Conservation (phyloP, 106 monocot species). For the Agapanthus africanus region DNA sequence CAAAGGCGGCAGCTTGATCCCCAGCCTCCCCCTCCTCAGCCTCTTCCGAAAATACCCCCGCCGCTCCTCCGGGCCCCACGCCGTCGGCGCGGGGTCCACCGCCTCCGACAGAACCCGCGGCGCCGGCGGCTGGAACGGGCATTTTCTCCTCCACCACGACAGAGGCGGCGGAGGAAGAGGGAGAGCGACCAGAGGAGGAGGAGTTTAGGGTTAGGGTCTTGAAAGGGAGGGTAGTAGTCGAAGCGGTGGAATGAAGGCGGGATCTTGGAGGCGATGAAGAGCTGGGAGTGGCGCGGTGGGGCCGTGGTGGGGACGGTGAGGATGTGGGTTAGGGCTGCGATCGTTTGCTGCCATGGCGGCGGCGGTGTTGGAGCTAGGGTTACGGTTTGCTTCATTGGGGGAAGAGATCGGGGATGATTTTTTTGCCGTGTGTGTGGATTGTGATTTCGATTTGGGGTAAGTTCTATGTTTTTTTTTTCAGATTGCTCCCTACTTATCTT, state of each 20-base stretch:
- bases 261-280: constrained; percentile 50
- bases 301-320: constrained; percentile 34
- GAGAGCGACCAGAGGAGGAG: constrained; percentile 30
- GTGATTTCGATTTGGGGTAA: not conserved
- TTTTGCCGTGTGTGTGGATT: not conserved
- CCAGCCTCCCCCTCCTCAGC: constrained; percentile 32
- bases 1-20: constrained; percentile 21
- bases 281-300: constrained; percentile 73
- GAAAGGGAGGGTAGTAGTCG: constrained; percentile 53
- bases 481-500: too few species aligned
- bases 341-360: not conserved
- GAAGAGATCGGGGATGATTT: not conserved
- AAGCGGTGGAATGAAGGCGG: constrained; percentile 27
- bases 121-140: constrained; percentile 65
- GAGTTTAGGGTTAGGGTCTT: constrained; percentile 11
- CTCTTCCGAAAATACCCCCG: constrained; percentile 23
- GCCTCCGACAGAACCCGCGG: constrained; percentile 45
- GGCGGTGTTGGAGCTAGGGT: not conserved
- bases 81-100: constrained; percentile 24
- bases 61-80: constrained; percentile 32
- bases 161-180: constrained; percentile 19
- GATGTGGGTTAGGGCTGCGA: constrained; percentile 48
- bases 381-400: not conserved
- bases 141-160: constrained; percentile 63
- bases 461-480: too few species aligned